These are phyloP conservation scores for Cryptococcus amylolentus DNA, from an alignment of 1,284 basidiomycete species.

Conservation along the genomic window DNA sequence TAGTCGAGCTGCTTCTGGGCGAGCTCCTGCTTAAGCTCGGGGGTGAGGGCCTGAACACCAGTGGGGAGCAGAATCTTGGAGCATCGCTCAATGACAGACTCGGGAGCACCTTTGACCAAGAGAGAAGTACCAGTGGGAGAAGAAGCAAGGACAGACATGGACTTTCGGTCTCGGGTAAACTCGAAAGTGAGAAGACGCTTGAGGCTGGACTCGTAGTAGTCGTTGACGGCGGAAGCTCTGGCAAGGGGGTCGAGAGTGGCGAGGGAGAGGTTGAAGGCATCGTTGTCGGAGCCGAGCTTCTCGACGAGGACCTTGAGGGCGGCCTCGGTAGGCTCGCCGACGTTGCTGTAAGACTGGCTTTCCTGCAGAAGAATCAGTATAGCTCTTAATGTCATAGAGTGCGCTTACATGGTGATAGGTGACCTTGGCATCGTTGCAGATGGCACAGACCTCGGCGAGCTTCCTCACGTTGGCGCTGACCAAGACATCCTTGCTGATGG, in stretches of 20 bases:
- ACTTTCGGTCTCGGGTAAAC: conserved; percentile 96
- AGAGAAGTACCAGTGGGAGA: conserved; percentile 61
- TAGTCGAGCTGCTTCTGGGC: conserved; percentile 65
- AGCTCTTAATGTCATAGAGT: neutral
- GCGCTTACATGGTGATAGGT: conserved; percentile 69
- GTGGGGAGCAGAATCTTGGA: conserved; percentile 67
- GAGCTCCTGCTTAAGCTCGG: conserved; percentile 61
- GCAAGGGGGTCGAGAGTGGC: conserved; percentile 57
- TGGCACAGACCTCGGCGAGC: conserved; percentile 79
- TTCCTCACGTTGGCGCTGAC: conserved; percentile 70
- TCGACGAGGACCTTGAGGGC: conserved; percentile 90
- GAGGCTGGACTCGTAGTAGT: conserved; percentile 70
- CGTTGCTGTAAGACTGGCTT: conserved; percentile 71
- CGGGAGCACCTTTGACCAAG: conserved; percentile 93
- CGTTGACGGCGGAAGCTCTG: conserved; percentile 79
- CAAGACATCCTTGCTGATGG: conserved; percentile 56
- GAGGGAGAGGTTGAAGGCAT: conserved; percentile 56
- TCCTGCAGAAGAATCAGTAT: conserved; percentile 55
- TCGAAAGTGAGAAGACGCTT: conserved; percentile 87
- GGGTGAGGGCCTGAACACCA: conserved; percentile 60
- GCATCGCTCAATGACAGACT: conserved; percentile 88
- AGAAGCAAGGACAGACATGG: conserved; percentile 91
- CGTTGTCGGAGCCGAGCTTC: conserved; percentile 61
- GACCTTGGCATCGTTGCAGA: conserved; percentile 90
- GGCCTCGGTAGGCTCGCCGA: conserved; percentile 96